phyloP scores from a whole-genome alignment of 2,329 filamentous ascomycete genomes.

The Fusarium proliferatum region DNA sequence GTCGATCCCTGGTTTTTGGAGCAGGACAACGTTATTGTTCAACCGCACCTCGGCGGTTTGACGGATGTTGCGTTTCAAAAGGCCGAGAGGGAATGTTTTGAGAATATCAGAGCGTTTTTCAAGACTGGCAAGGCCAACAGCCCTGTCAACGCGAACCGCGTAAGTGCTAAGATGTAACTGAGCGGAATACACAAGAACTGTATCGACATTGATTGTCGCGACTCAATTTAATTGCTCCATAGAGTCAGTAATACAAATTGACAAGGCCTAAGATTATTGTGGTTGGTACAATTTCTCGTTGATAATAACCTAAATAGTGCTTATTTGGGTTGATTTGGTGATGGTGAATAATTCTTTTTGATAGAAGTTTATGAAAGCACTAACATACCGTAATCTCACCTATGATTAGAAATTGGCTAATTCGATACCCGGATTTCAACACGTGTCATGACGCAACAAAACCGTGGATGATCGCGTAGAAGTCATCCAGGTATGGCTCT shows the following conservation, averaged over 20 bases:
- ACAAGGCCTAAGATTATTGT: too few relatives aligned
- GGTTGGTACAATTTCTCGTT: too few relatives aligned
- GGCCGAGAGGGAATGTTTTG: constrained; percentile 54
- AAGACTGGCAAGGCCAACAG: constrained; percentile 36
- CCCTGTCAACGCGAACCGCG: constrained; percentile 23
- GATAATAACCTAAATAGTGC: not conserved
- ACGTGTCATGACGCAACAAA: too few relatives aligned
- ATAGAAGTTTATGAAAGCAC: too few relatives aligned
- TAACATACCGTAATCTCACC: too few relatives aligned
- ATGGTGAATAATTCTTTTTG: too few relatives aligned
- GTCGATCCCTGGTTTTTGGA: constrained; percentile 33
- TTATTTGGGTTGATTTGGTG: not conserved
- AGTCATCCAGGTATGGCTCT: too few relatives aligned
- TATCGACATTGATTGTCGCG: not conserved
- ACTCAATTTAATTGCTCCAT: too few relatives aligned
- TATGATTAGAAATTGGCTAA: too few relatives aligned
- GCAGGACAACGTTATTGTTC: constrained; percentile 48
- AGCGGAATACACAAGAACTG: not conserved
- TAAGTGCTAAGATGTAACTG: not conserved
- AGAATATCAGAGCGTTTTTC: constrained; percentile 39
- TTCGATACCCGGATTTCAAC: too few relatives aligned
- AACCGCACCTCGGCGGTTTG: constrained; percentile 57
- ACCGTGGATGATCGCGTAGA: too few relatives aligned
- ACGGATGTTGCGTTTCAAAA: constrained; percentile 55
- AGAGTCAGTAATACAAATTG: not conserved